These are phyloP conservation scores for Logfia minima DNA, from an alignment of 129 eudicot species.

Conservation along the genomic window DNA sequence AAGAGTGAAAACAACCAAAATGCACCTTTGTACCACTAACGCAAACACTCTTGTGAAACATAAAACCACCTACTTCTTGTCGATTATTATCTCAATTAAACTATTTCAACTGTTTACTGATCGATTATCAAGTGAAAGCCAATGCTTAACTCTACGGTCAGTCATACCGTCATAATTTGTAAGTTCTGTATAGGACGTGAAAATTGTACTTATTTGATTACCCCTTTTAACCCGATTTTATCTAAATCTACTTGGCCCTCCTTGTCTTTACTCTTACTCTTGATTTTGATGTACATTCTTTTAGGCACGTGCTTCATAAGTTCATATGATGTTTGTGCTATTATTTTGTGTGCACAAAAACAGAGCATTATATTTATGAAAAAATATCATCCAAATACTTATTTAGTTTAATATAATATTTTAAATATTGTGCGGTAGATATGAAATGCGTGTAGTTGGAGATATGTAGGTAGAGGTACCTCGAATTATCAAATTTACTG, in stretches of 20 bases:
- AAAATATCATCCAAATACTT: not conserved
- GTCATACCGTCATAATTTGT: not conserved
- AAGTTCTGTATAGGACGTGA: constrained; percentile 1
- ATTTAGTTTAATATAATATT: not conserved
- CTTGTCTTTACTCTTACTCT: constrained; percentile 3
- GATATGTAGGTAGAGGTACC: not conserved
- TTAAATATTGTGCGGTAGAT: not conserved
- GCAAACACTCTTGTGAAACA: constrained; percentile 19
- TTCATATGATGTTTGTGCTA: not conserved
- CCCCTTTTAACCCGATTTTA: constrained; percentile 1
- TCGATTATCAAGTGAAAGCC: not conserved
- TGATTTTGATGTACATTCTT: constrained; percentile 14
- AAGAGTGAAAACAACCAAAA: constrained; percentile 25
- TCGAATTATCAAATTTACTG: not conserved
- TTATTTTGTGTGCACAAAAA: not conserved
- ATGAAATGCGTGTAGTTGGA: not conserved
- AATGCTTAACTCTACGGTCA: not conserved
- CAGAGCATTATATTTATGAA: not conserved
- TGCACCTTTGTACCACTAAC: constrained; percentile 18
- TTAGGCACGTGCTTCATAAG: constrained; percentile 4
- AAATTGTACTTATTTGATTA: not conserved
- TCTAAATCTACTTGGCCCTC: not conserved
- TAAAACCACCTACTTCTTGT: constrained; percentile 23
- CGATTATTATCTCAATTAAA: not conserved
- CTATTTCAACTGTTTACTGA: not conserved